Base-by-base conservation (phyloP, 1,284 basidiomycete species). In the Leccinum huronense region DNA sequence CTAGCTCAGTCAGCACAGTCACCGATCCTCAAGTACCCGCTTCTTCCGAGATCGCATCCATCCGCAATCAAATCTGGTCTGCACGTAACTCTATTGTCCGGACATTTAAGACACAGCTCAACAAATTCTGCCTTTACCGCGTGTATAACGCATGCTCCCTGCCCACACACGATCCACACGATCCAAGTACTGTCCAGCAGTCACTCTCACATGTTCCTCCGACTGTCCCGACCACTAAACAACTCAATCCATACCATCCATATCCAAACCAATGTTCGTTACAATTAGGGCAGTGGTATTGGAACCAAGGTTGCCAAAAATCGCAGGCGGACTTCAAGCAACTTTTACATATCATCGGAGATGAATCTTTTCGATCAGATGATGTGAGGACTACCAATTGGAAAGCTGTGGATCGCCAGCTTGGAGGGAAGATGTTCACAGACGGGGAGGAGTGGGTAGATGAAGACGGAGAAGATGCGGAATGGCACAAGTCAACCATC, bases 291-390 rank as follows among this genome's bases (percentile, higher is more conserved):
- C 56, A 57, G 31, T 57, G 56, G 56, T 57, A 57, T 27, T 57
- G 56, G 56, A 57, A 57, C 19, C 56, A 57, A 57, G 19, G 56
- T 38, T 38, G n/a, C n/a, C 56, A 57, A 16, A 57, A 57, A 10
- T 57, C 34, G 9, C 34, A 57, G 56, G 10, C 19, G 19, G 6
- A 9, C 56, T 57, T 57, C 19, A 57, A 27, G 56, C n/a, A 23
- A 38, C 56, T 57, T 57, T 14, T 57, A 10, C 19, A 27, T 27
- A 16, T 57, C 34, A 57, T 57, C 5, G 56, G 56, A 36, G 34
- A 57, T 38, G 56, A 57, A 19, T 8, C 13, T 9, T 57, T 57
- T 38, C 56, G 56, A 38, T n/a, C n/a, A 14, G 56, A 57, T 11
- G 34, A 57, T 57, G 56, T 57, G 56, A 57, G 14, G 34, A 38